A percentile compares a stretch with the other conserved stretches of the same genome.
phyloP scores from a whole-genome alignment of 257 asterid genomes.

The Solanum pennellii region DNA sequence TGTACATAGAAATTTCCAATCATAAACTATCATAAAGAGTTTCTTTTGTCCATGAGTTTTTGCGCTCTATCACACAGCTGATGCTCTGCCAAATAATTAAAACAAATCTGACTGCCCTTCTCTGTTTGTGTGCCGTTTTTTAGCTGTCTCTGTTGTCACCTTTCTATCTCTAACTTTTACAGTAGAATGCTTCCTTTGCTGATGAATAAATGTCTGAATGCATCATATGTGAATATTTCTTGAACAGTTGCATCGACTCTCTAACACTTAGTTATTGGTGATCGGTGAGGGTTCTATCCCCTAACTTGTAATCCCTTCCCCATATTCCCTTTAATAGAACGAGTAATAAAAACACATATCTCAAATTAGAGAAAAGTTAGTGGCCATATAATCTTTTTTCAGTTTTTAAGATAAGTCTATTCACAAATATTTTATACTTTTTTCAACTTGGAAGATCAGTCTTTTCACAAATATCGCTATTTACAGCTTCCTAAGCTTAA shows the following conservation, averaged over 20 bases:
- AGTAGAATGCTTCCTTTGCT: neutral
- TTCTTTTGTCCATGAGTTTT: neutral
- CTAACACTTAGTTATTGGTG: neutral
- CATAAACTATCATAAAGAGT: neutral
- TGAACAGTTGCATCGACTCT: neutral
- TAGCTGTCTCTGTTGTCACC: neutral
- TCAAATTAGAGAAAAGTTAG: neutral
- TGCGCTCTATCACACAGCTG: neutral
- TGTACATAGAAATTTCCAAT: neutral
- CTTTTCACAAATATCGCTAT: neutral
- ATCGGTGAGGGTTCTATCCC: neutral
- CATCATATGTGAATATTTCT: neutral
- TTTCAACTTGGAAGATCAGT: neutral
- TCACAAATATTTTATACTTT: neutral
- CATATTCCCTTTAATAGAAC: neutral
- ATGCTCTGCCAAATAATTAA: neutral
- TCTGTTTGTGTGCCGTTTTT: neutral
- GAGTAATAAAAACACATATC: neutral
- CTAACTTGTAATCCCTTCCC: neutral
- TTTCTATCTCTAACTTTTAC: neutral
- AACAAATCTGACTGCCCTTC: neutral
- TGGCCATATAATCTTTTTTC: neutral
- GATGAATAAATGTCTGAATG: neutral
- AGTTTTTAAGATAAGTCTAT: neutral
- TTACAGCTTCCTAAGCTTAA: neutral